phyloP scores from a whole-genome alignment of 352 stramenopile genomes.

The Elongisporangium anandrum region DNA sequence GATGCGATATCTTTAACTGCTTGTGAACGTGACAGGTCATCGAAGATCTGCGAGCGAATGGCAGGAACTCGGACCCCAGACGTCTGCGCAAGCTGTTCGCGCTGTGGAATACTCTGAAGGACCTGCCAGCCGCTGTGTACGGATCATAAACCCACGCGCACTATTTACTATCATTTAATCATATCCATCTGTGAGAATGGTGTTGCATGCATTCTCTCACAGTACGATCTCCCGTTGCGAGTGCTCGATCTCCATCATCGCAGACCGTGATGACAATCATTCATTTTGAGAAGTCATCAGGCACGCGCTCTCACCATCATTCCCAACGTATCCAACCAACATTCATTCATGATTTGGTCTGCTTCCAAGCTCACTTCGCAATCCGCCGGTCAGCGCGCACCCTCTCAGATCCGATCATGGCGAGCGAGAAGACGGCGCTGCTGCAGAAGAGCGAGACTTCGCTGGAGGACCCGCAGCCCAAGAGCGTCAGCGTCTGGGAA shows the following conservation, averaged over 20 bases:
- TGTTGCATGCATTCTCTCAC: too few species aligned
- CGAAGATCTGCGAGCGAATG: conserved; percentile 22
- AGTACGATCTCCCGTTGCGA: too few species aligned
- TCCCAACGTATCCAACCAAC: not conserved
- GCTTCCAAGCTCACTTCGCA: not conserved
- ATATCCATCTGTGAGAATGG: too few species aligned
- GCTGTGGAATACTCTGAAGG: not conserved
- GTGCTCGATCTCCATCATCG: too few species aligned
- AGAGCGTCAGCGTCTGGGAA: conserved; percentile 43
- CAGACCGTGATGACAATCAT: too few species aligned
- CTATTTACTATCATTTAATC: not conserved
- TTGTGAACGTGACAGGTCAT: conserved; percentile 20
- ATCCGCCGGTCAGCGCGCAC: not conserved
- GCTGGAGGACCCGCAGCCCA: conserved; percentile 20
- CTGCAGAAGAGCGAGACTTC: conserved; percentile 19
- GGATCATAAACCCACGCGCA: not conserved
- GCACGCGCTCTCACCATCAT: not conserved
- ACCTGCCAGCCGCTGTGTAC: not conserved
- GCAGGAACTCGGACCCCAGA: not conserved
- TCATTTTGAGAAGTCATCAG: too few species aligned
- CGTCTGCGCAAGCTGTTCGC: not conserved
- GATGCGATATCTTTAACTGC: not conserved
- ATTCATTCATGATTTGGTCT: not conserved
- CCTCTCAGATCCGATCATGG: not conserved
- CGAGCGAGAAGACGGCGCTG: conserved; percentile 32